Evolutionary conservation across 108 stramenopile species (phyloP).

Genomic region (Nannochloropsis granulata): DNA sequence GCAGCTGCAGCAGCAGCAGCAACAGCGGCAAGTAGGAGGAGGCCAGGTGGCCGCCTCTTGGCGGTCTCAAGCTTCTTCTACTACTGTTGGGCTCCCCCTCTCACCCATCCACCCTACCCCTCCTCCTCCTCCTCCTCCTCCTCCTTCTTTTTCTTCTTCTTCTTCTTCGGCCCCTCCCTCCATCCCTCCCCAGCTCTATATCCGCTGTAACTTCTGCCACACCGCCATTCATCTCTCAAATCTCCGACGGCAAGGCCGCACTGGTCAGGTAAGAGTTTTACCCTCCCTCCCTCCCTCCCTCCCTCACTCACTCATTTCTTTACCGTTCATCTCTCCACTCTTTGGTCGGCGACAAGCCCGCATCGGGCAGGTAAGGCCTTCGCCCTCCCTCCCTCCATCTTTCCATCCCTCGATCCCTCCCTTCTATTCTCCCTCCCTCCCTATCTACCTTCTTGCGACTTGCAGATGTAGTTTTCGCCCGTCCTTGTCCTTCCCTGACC

Average conservation of each 20-base stretch:
- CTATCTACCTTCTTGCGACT: no score
- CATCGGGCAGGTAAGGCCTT: no score
- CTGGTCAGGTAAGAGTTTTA: not conserved
- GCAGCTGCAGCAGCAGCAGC: no score
- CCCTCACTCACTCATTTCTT: not conserved
- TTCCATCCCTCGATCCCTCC: not conserved
- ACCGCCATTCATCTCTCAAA: not conserved
- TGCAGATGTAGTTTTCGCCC: no score
- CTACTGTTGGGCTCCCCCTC: no score
- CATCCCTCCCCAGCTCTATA: not conserved
- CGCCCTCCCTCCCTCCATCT: not conserved
- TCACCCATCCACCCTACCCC: no score
- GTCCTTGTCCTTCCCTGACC: no score
- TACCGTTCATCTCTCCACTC: not conserved
- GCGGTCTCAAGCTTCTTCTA: no score
- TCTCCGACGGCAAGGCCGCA: not conserved
- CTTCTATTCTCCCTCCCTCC: not conserved
- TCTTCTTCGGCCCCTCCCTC: not conserved
- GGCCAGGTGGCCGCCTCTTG: no score
- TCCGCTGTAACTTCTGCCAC: not conserved
- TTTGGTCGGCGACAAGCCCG: no score
- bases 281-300: not conserved
- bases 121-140: not conserved
- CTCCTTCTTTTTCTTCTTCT: not conserved
- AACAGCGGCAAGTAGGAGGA: no score